Evolutionary conservation across 2,329 filamentous ascomycete species (phyloP).

Genomic region (Fusarium tupiense): DNA sequence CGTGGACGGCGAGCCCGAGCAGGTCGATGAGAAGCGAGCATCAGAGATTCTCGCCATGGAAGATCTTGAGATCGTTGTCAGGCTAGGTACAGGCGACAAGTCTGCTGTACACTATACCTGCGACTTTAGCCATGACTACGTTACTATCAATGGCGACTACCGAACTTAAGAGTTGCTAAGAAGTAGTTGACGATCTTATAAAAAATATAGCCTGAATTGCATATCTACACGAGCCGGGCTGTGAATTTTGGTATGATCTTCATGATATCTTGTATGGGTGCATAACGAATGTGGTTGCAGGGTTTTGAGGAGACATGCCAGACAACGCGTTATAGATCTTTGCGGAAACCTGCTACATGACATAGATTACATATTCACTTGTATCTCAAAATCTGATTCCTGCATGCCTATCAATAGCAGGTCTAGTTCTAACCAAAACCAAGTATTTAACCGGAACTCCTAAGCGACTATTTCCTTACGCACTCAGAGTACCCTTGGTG

Average conservation of each 20-base stretch:
- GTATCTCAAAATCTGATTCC: not conserved
- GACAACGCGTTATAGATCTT: not conserved
- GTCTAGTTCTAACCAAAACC: constrained; percentile 21
- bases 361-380: not conserved
- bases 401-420: not conserved
- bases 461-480: constrained; percentile 48
- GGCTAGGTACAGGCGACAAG: constrained; percentile 73
- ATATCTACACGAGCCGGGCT: not conserved
- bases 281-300: not conserved
- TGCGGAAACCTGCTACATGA: not conserved
- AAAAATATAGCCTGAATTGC: not conserved
- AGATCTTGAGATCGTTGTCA: constrained; percentile 81
- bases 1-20: constrained; percentile 82
- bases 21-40: constrained; percentile 79
- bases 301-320: too few relatives aligned
- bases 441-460: constrained; percentile 39
- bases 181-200: not conserved
- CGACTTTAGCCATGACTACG: constrained; percentile 86
- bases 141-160: constrained; percentile 75
- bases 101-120: constrained; percentile 85
- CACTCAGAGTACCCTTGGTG: constrained; percentile 89
- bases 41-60: constrained; percentile 81
- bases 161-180: constrained; percentile 58
- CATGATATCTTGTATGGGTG: not conserved
- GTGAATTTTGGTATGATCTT: not conserved